These are phyloP conservation scores for Geotrichum australiense DNA, from an alignment of 1,139 yeast species.

Conservation along the genomic window DNA sequence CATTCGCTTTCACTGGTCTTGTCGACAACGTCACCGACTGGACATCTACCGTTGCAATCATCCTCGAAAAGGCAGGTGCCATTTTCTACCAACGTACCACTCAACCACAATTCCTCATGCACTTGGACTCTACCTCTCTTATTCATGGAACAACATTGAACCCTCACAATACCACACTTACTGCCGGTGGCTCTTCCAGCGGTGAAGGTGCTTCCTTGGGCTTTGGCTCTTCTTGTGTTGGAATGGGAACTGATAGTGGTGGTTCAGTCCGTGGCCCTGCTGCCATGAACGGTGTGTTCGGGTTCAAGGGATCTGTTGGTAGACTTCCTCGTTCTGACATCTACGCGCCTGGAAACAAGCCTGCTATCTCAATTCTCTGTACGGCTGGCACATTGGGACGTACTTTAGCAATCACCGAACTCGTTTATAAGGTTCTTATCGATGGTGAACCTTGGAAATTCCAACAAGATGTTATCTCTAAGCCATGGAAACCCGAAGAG, in stretches of 20 bases:
- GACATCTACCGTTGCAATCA: slow-evolving; percentile 35
- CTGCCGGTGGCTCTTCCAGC: slow-evolving; percentile 55
- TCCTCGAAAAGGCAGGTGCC: slow-evolving; percentile 45
- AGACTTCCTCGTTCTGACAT: slow-evolving; percentile 40
- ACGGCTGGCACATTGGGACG: slow-evolving; percentile 45
- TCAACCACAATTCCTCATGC: slow-evolving; percentile 53
- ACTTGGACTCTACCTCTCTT: slow-evolving; percentile 42
- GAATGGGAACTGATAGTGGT: slow-evolving; percentile 62
- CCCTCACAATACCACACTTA: slow-evolving; percentile 40
- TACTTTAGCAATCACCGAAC: slow-evolving; percentile 49
- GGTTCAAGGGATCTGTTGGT: slow-evolving; percentile 44
- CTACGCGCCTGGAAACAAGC: slow-evolving; percentile 43
- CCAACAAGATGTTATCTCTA: slow-evolving; percentile 43
- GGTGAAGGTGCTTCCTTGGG: slow-evolving; percentile 58
- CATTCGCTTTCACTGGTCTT: slow-evolving; percentile 38
- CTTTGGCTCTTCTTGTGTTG: slow-evolving; percentile 43
- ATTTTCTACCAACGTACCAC: slow-evolving; percentile 51
- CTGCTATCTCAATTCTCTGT: slow-evolving; percentile 38
- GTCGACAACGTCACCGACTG: slow-evolving; percentile 28
- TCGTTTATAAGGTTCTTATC: slow-evolving; percentile 47
- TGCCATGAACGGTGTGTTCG: slow-evolving; percentile 47
- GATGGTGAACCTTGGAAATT: slow-evolving; percentile 49
- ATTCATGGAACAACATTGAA: slow-evolving; percentile 45
- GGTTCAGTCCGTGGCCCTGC: slow-evolving; percentile 57
- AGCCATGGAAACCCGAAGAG: slow-evolving; percentile 44